A percentile compares a stretch with the other conserved stretches of the same genome.
Evolutionary conservation across 164 flowering plant genomes (phyloP).

Genomic region (Taxillus chinensis): DNA sequence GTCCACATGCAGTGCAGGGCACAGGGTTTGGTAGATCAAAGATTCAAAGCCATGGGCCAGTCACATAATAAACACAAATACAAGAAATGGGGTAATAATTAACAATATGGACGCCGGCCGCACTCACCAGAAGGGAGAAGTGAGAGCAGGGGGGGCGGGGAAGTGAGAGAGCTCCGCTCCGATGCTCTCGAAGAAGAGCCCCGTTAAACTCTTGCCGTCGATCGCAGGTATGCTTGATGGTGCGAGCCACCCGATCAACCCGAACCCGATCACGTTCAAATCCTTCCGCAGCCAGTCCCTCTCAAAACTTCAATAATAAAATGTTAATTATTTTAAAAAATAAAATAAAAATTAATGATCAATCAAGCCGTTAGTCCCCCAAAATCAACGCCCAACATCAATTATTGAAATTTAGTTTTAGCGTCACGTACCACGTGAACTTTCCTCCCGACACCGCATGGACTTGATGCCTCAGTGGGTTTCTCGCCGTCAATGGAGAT

Average conservation of each 20-base stretch:
- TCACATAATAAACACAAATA: too few species aligned
- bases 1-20: too few species aligned
- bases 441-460: slow-evolving; percentile 39
- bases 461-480: slow-evolving; percentile 40
- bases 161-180: slow-evolving; percentile 82
- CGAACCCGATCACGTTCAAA: slow-evolving; percentile 83
- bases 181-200: slow-evolving; percentile 88
- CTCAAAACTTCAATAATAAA: slow-evolving; percentile 37
- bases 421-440: slow-evolving; percentile 44
- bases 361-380: too few species aligned
- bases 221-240: slow-evolving; percentile 85
- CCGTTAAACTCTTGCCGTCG: slow-evolving; percentile 80
- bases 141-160: slow-evolving; percentile 74
- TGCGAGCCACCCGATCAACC: slow-evolving; percentile 91
- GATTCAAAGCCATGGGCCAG: too few species aligned
- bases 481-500: slow-evolving; percentile 30
- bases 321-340: neutral
- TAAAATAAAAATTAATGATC: neutral
- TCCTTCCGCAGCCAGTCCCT: slow-evolving; percentile 81
- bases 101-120: too few species aligned
- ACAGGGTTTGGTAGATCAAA: too few species aligned
- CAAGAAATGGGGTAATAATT: too few species aligned
- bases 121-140: slow-evolving; percentile 71
- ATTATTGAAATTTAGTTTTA: neutral
- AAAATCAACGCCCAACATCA: neutral